Evolutionary conservation across 208 protist genomes (phyloP).

Genomic region (Lotmaria passim): DNA sequence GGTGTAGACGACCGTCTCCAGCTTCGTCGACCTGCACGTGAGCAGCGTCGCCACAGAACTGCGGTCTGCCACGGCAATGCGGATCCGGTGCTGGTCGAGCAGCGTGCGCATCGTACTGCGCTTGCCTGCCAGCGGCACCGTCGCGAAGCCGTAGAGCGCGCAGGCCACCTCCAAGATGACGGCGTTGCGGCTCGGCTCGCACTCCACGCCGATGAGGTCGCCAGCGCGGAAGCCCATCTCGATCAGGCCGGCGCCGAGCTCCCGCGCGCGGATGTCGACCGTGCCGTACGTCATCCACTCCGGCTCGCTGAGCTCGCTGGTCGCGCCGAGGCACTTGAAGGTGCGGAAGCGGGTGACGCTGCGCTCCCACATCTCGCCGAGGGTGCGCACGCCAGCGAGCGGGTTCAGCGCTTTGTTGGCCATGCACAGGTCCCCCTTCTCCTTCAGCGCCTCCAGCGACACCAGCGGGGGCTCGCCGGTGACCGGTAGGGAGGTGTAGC

Average conservation of each 20-base stretch:
- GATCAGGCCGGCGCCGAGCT: slow-evolving; percentile 74
- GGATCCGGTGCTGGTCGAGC: slow-evolving; percentile 77
- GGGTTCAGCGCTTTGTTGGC: slow-evolving; percentile 38
- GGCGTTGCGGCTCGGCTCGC: slow-evolving; percentile 59
- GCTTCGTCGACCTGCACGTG: slow-evolving; percentile 72
- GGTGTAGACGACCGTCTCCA: slow-evolving; percentile 80
- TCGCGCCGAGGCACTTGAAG: slow-evolving; percentile 67
- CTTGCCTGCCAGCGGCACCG: slow-evolving; percentile 72
- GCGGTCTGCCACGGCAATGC: slow-evolving; percentile 70
- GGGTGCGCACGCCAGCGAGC: slow-evolving; percentile 39
- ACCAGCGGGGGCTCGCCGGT: slow-evolving; percentile 45
- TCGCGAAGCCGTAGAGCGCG: slow-evolving; percentile 68
- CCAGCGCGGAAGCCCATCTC: slow-evolving; percentile 61
- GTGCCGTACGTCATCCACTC: slow-evolving; percentile 79
- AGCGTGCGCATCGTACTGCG: slow-evolving; percentile 56
- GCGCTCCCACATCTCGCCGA: slow-evolving; percentile 75
- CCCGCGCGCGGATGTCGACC: slow-evolving; percentile 64
- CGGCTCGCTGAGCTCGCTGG: slow-evolving; percentile 48
- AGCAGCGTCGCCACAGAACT: slow-evolving; percentile 68
- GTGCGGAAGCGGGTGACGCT: slow-evolving; percentile 57
- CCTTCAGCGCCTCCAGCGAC: slow-evolving; percentile 52
- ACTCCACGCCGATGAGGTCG: slow-evolving; percentile 83
- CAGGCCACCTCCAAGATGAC: slow-evolving; percentile 79
- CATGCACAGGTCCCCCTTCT: slow-evolving; percentile 39
- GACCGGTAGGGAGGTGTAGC: slow-evolving; percentile 42